Evolutionary conservation across 768 basidiomycete species (phyloP).

Genomic region (Filobasidium floriforme): DNA sequence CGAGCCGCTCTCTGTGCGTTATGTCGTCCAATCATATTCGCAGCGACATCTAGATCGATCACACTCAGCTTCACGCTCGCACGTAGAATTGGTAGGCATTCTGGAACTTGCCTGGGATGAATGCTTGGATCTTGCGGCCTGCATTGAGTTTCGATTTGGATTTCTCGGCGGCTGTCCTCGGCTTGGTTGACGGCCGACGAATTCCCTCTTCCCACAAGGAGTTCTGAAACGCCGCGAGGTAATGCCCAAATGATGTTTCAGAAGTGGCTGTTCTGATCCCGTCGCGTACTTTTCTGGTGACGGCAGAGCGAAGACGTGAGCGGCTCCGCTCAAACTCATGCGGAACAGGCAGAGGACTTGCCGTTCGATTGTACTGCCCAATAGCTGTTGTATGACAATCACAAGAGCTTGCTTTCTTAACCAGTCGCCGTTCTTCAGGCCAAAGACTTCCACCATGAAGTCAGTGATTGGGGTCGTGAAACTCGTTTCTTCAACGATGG

Average conservation of each 20-base stretch:
- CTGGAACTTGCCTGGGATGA: slow-evolving; percentile 68
- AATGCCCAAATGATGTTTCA: slow-evolving; percentile 62
- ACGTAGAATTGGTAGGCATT: no score
- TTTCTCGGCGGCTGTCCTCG: slow-evolving; percentile 77
- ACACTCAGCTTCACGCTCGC: not conserved
- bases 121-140: slow-evolving; percentile 75
- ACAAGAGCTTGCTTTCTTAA: slow-evolving; percentile 88
- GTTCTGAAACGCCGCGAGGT: slow-evolving; percentile 62
- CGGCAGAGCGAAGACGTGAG: not conserved
- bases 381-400: slow-evolving; percentile 88
- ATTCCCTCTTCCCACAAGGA: slow-evolving; percentile 79
- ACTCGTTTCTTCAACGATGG: slow-evolving; percentile 78
- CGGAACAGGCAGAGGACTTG: no score
- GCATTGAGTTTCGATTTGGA: slow-evolving; percentile 73
- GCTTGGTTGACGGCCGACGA: slow-evolving; percentile 54
- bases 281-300: slow-evolving; percentile 74
- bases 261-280: slow-evolving; percentile 59
- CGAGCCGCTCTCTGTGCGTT: slow-evolving; percentile 90
- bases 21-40: slow-evolving; percentile 95
- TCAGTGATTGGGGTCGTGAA: slow-evolving; percentile 95
- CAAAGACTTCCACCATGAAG: slow-evolving; percentile 82
- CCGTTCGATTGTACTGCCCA: slow-evolving; percentile 95
- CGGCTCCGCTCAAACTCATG: slow-evolving; percentile 43
- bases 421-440: slow-evolving; percentile 96
- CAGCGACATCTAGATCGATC: slow-evolving; percentile 64